Percentiles rank a stretch among this genome's conserved stretches.
Conservation (phyloP, 495 filamentous ascomycete genomes). For the Penicillium samsonianum region DNA sequence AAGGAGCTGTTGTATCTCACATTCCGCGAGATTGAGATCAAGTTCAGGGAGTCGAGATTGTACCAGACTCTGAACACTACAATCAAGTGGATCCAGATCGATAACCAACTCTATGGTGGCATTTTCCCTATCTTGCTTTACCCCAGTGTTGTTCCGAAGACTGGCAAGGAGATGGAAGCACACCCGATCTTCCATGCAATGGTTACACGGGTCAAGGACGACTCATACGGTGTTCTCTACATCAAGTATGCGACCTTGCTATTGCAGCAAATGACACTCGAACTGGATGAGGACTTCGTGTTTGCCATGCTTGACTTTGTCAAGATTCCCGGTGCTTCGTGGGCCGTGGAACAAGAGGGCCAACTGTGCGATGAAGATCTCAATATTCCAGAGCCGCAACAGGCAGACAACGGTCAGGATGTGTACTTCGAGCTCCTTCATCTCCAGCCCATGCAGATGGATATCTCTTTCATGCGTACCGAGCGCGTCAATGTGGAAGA, state of each 20-base stretch:
- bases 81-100: slow-evolving; percentile 98
- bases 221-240: slow-evolving; percentile 96
- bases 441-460: slow-evolving; percentile 95
- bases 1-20: slow-evolving; percentile 94
- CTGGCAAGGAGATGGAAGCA: slow-evolving; percentile 92
- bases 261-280: slow-evolving; percentile 95
- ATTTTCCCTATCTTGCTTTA: slow-evolving; percentile 98
- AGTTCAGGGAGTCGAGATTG: slow-evolving; percentile 85
- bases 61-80: slow-evolving; percentile 88
- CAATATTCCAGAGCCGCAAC: slow-evolving; percentile 88
- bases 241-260: slow-evolving; percentile 96
- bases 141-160: slow-evolving; percentile 98
- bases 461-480: slow-evolving; percentile 94
- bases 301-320: slow-evolving; percentile 94
- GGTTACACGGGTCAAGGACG: slow-evolving; percentile 94
- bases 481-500: slow-evolving; percentile 96
- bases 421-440: slow-evolving; percentile 98
- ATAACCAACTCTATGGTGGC: slow-evolving; percentile 97
- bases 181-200: slow-evolving; percentile 92
- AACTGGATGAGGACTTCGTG: slow-evolving; percentile 97
- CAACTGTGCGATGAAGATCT: slow-evolving; percentile 85
- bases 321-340: slow-evolving; percentile 90
- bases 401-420: slow-evolving; percentile 80
- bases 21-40: slow-evolving; percentile 87
- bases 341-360: slow-evolving; percentile 79